Evolutionary conservation across 352 stramenopile species (phyloP).

Genomic region (Phytophthora kernoviae): DNA sequence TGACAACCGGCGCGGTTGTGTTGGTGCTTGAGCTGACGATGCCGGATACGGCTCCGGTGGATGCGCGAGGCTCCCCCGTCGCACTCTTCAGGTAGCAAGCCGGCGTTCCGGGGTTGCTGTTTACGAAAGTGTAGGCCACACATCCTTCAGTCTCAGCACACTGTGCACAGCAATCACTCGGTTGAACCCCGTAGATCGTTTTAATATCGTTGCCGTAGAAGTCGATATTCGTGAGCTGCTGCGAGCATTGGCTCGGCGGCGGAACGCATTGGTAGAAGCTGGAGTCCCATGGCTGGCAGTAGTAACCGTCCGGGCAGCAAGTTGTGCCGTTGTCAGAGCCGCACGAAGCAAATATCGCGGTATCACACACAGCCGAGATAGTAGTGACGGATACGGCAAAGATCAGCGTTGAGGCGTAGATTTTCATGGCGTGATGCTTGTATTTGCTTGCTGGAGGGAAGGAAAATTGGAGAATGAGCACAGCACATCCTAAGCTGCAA

Average conservation of each 20-base stretch:
- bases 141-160: conserved; percentile 26
- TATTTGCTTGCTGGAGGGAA: background rate
- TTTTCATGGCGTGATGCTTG: conserved; percentile 6
- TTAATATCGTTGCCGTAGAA: conserved; percentile 40
- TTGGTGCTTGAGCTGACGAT: conserved; percentile 17
- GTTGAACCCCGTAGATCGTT: conserved; percentile 35
- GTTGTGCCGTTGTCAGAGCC: conserved; percentile 16
- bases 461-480: conserved; percentile 8
- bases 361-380: conserved; percentile 8
- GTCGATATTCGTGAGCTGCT: conserved; percentile 40
- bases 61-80: conserved; percentile 10
- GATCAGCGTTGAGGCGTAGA: conserved; percentile 4
- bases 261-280: conserved; percentile 34
- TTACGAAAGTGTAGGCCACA: conserved; percentile 38
- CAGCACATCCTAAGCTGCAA: conserved; percentile 1
- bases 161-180: conserved; percentile 26
- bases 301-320: conserved; percentile 24
- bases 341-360: conserved; percentile 12
- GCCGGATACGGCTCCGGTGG: conserved; percentile 28
- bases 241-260: conserved; percentile 19
- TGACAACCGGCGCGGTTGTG: conserved; percentile 5
- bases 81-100: conserved; percentile 44
- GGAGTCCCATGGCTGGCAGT: conserved; percentile 36
- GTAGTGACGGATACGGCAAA: conserved; percentile 1
- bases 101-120: conserved; percentile 34